phyloP scores from a whole-genome alignment of 768 basidiomycete species.

The Russula earlei region DNA sequence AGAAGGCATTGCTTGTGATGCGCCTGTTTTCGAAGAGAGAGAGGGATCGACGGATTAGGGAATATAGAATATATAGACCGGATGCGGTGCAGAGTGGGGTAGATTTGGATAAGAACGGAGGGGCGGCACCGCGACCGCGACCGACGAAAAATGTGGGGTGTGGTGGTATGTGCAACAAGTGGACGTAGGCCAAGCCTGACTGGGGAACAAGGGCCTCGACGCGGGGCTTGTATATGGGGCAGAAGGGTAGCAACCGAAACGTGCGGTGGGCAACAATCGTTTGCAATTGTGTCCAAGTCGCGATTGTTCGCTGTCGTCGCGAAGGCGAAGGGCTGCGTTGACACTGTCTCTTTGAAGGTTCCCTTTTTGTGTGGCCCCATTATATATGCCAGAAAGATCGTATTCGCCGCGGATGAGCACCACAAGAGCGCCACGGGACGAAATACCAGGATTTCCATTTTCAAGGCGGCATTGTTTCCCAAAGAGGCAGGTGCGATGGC shows the following conservation, averaged over 20 bases:
- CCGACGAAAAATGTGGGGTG: not conserved
- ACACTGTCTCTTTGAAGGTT: slow-evolving; percentile 6
- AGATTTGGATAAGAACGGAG: not conserved
- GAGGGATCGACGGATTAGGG: not conserved
- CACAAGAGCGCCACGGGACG: no score
- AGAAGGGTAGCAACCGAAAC: not conserved
- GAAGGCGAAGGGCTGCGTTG: slow-evolving; percentile 1
- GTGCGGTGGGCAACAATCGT: not conserved
- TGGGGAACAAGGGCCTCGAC: slow-evolving; percentile 10
- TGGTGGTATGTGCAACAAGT: not conserved
- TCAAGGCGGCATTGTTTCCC: not conserved
- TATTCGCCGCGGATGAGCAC: not conserved
- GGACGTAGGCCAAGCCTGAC: slow-evolving; percentile 18
- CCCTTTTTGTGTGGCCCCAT: slow-evolving; percentile 12
- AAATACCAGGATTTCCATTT: slow-evolving; percentile 6
- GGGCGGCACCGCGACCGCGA: not conserved
- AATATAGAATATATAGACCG: not conserved
- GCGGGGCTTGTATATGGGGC: slow-evolving; percentile 8
- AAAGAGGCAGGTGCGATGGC: not conserved
- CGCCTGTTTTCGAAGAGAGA: not conserved
- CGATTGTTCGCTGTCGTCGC: not conserved
- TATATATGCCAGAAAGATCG: not conserved
- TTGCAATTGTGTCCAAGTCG: slow-evolving; percentile 9
- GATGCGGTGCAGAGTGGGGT: not conserved
- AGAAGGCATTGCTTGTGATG: slow-evolving; percentile 23